Evolutionary conservation across 1,284 basidiomycete genomes (phyloP).

Genomic region (Malassezia slooffiae): DNA sequence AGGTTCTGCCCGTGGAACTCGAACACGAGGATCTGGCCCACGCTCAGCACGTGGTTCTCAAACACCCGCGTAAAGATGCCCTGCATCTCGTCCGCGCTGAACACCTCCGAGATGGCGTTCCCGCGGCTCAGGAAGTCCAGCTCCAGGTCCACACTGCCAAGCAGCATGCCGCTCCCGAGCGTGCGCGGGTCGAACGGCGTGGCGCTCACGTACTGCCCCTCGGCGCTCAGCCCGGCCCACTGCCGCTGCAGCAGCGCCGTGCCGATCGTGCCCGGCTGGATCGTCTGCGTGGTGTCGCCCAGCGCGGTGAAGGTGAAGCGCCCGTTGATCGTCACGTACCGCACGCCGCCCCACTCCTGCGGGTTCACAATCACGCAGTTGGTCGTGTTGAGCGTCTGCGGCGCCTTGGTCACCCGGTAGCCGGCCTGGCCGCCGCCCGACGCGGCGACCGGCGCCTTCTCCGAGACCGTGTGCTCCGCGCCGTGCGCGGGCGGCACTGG

Average conservation of each 20-base stretch:
- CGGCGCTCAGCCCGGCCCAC: constrained; percentile 39
- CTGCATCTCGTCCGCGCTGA: constrained; percentile 71
- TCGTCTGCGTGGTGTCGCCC: constrained; percentile 25
- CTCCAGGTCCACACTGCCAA: constrained; percentile 39
- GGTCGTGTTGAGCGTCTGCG: constrained; percentile 26
- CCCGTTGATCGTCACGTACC: constrained; percentile 37
- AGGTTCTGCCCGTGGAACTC: constrained; percentile 83
- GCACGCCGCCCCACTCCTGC: constrained; percentile 38
- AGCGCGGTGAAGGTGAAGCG: constrained; percentile 37
- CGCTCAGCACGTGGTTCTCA: constrained; percentile 53
- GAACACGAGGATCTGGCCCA: constrained; percentile 67
- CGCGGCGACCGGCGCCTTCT: no score
- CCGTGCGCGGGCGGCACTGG: background rate
- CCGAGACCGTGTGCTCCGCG: no score
- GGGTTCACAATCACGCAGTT: constrained; percentile 39
- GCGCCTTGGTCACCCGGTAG: constrained; percentile 26
- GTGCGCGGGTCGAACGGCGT: constrained; percentile 36
- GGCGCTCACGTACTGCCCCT: constrained; percentile 33
- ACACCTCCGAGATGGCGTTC: constrained; percentile 23
- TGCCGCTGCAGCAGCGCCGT: constrained; percentile 34
- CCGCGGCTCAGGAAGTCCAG: constrained; percentile 30
- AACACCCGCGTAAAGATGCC: constrained; percentile 64
- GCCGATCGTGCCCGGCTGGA: constrained; percentile 33
- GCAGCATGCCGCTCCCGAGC: constrained; percentile 32
- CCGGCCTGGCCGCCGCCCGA: no score